Evolutionary conservation across 2,329 filamentous ascomycete genomes (phyloP).

Genomic region (Drechslerella dactyloides): DNA sequence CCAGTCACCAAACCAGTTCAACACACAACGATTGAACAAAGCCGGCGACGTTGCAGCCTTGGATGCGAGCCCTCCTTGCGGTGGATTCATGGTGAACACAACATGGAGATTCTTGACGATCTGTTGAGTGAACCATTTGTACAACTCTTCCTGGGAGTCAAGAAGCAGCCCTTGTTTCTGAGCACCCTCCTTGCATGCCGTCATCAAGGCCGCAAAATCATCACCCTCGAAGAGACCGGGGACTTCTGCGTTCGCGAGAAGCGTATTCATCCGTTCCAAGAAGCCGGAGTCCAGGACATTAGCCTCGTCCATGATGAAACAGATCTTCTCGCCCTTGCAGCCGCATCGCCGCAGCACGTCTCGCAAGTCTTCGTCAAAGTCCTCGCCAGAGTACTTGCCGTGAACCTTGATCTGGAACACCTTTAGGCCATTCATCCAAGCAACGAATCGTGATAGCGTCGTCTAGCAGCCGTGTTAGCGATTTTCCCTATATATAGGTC

Average conservation of each 20-base stretch:
- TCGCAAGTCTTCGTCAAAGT: constrained; percentile 96
- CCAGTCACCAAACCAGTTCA: constrained; percentile 99
- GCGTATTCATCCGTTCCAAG: constrained; percentile 97
- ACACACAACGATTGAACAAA: constrained; percentile 97
- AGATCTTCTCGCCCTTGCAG: constrained; percentile 98
- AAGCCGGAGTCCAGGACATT: constrained; percentile 99
- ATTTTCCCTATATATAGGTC: not conserved
- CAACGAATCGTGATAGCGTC: constrained; percentile 94
- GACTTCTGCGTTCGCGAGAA: constrained; percentile 98
- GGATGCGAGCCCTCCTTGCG: constrained; percentile 89
- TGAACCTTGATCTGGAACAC: constrained; percentile 99
- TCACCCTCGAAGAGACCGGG: constrained; percentile 99
- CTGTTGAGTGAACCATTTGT: constrained; percentile 99
- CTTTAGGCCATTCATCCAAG: constrained; percentile 99
- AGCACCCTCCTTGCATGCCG: constrained; percentile 96
- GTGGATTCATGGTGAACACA: constrained; percentile 99
- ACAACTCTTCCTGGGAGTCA: constrained; percentile 98
- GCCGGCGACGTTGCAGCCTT: constrained; percentile 98
- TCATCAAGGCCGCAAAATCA: constrained; percentile 98
- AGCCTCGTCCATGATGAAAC: constrained; percentile 99
- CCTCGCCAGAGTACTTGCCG: constrained; percentile 95
- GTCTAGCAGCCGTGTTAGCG: constrained; percentile 62
- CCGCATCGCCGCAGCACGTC: constrained; percentile 91
- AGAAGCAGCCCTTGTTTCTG: constrained; percentile 93
- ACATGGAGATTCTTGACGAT: constrained; percentile 99